Evolutionary conservation across 176 grass and related monocot species (phyloP), one percentile per base, ranked within the genome.

Genomic region (Neostapfia colusana): DNA sequence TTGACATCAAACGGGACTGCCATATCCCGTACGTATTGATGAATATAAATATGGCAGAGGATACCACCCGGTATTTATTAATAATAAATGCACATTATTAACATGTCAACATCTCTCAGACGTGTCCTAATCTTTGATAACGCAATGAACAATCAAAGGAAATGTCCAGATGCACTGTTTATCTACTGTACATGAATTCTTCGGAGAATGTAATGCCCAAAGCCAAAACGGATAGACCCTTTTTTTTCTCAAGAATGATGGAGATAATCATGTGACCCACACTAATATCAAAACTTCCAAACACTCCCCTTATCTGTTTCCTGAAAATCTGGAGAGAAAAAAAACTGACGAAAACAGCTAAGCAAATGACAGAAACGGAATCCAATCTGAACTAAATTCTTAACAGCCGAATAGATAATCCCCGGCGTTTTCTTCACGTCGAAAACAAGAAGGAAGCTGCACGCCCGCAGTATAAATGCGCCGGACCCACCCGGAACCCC

Each of bases 371-470:
- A 65, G 34, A 39, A 56, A 45, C 6, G 4, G 35, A 35, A 69
- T 39, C 66, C 25, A 64, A 68, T 21, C 10, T 23, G 12, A 71
- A 46, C 64, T 77, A 67, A 62, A 70, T 18, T 10, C 26, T 14
- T 49, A 74, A 69, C 73, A 86, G 74, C 79, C 40, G 10, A 77
- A 39, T 57, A 75, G 39, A 74, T 85, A 74, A 85, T 78, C 70
- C 0, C 24, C 24, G 20, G 20, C 55, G n/a, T 7, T 84, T 66
- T 68, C 38, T 8, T 23, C 58, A 73, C 73, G 27, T 67, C 31
- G 41, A 39, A 6, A 2, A 9, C 56, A 9, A 75, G 37, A 25
- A 31, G 31, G 20, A 76, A 0, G 66, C 56, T 31, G 28, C 2
- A 34, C 50, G 39, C 5, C 78, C 49, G 44, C 67, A 8, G 5